Evolutionary conservation across 805 yeast genomes (phyloP).

Genomic region (Candida maesae): DNA sequence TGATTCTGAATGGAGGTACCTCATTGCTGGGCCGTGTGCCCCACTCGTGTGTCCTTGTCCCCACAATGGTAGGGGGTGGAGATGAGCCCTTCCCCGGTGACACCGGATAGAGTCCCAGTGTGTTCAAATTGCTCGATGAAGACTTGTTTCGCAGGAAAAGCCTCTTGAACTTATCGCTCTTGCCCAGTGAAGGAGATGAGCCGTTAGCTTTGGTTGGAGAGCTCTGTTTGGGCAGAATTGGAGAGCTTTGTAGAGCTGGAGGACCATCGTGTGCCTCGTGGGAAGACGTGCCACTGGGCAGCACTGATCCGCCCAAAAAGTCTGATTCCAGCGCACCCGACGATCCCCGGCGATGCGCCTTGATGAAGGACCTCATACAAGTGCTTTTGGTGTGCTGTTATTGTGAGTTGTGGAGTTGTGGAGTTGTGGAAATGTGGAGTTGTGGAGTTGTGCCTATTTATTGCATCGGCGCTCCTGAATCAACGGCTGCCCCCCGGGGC

Average conservation of each 20-base stretch:
- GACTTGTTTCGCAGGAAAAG: constrained; percentile 23
- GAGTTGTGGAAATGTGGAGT: not conserved
- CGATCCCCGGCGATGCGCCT: constrained; percentile 34
- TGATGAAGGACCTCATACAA: constrained; percentile 37
- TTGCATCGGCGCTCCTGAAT: no score
- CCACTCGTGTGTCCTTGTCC: constrained; percentile 50
- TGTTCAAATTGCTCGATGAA: constrained; percentile 15
- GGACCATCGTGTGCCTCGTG: not conserved
- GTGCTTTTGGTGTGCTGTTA: not conserved
- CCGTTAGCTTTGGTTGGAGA: constrained; percentile 3
- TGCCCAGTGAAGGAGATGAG: constrained; percentile 10
- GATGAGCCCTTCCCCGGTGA: constrained; percentile 14
- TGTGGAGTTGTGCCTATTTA: no score
- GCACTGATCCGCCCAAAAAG: not conserved
- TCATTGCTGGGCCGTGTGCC: constrained; percentile 26
- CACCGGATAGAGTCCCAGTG: constrained; percentile 14
- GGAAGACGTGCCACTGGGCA: not conserved
- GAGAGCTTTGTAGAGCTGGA: constrained; percentile 3
- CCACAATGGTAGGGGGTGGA: constrained; percentile 36
- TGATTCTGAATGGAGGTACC: not conserved
- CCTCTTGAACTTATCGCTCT: constrained; percentile 22
- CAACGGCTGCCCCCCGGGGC: no score
- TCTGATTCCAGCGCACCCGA: constrained; percentile 22
- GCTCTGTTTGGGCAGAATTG: constrained; percentile 1
- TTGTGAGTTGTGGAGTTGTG: not conserved